Conservation (phyloP, 1,139 yeast genomes). For the Diutina ranongensis region DNA sequence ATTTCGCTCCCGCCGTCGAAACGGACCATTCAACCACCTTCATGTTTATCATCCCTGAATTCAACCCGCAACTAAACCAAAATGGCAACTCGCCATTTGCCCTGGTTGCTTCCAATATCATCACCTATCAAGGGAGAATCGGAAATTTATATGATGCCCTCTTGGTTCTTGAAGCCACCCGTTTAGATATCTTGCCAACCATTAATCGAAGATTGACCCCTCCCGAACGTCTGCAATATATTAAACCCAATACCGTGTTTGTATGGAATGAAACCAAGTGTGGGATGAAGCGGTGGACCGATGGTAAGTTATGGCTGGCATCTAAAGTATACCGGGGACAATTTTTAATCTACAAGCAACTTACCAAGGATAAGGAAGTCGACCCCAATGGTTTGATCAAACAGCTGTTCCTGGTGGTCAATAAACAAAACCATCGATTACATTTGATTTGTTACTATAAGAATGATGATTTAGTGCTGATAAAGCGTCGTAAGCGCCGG, state of each 20-base stretch:
- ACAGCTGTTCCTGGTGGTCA: slow-evolving; percentile 44
- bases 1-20: background rate
- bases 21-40: background rate
- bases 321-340: slow-evolving; percentile 51
- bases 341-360: slow-evolving; percentile 53
- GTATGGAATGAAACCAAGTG: slow-evolving; percentile 65
- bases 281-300: slow-evolving; percentile 71
- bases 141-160: slow-evolving; percentile 52
- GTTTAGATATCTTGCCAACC: slow-evolving; percentile 44
- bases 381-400: slow-evolving; percentile 42
- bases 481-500: slow-evolving; percentile 3
- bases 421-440: slow-evolving; percentile 36
- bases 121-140: slow-evolving; percentile 48
- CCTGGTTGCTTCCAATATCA: background rate
- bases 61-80: slow-evolving; percentile 8
- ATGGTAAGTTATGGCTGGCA: slow-evolving; percentile 63
- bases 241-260: slow-evolving; percentile 49
- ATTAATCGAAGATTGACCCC: slow-evolving; percentile 50
- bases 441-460: slow-evolving; percentile 43
- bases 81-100: slow-evolving; percentile 3
- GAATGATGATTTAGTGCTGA: background rate
- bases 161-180: slow-evolving; percentile 51
- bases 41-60: slow-evolving; percentile 14
- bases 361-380: slow-evolving; percentile 25
- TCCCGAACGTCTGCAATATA: slow-evolving; percentile 36